Conservation (phyloP, 352 stramenopile species). For the Phytophthora macrochlamydospora region DNA sequence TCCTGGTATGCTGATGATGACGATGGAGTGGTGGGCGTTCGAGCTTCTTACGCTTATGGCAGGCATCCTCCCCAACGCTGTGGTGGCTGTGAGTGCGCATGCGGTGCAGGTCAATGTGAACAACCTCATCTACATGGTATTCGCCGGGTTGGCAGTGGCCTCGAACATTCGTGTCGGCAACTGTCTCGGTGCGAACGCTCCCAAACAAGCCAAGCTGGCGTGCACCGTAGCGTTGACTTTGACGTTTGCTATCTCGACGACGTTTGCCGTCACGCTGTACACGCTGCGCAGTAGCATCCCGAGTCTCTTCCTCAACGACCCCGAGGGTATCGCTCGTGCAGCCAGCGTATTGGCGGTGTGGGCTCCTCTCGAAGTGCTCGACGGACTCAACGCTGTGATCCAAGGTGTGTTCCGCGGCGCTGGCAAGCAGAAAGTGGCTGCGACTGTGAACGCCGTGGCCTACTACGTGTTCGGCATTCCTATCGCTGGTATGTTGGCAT, state of each 20-base stretch:
- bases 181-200: constrained; percentile 52
- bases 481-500: constrained; percentile 55
- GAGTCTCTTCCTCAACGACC: constrained; percentile 48
- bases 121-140: constrained; percentile 69
- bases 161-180: constrained; percentile 73
- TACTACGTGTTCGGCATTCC: constrained; percentile 84
- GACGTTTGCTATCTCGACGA: constrained; percentile 35
- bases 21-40: constrained; percentile 74
- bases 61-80: constrained; percentile 50
- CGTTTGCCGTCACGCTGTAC: constrained; percentile 30
- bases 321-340: constrained; percentile 43
- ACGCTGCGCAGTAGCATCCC: constrained; percentile 29
- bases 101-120: constrained; percentile 70
- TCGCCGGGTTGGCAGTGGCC: constrained; percentile 55
- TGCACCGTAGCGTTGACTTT: constrained; percentile 39
- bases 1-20: constrained; percentile 61
- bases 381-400: constrained; percentile 54
- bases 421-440: constrained; percentile 62
- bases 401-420: constrained; percentile 74
- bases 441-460: constrained; percentile 67
- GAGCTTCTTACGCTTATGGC: constrained; percentile 64
- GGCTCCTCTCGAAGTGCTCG: constrained; percentile 52
- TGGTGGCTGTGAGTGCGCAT: constrained; percentile 64
- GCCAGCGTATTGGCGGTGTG: constrained; percentile 48
- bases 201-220: constrained; percentile 51